Evolutionary conservation across 768 basidiomycete genomes (phyloP), one percentile per base, ranked within the genome.

Genomic region (Antrodiella citrinella): DNA sequence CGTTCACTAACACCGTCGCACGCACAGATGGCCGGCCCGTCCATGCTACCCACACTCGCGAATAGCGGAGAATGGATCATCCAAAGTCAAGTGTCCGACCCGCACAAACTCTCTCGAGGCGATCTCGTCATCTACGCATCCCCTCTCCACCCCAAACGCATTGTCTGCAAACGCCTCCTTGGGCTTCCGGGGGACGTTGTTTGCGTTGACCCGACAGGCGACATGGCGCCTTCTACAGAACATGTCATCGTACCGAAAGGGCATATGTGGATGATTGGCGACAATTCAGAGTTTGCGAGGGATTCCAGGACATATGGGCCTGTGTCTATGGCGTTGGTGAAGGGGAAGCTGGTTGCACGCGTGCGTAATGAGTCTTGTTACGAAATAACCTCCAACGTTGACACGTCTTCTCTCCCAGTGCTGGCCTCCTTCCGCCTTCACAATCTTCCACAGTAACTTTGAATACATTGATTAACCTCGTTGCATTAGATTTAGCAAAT

Each of bases 281-380:
- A 99, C 69, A 99, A 98, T 61, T 71, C 85, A 40, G 72, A 78
- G 21, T 74, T 72, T 56, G 93, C 92, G 26, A 80, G 82, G 12
- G 95, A 99, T 69, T 97, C 95, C 10, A 76, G 95, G 50, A 67
- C 72, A n/a, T 96, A 96, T 69, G 96, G 95, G 0, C 95, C 95
- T 20, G 84, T 98, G 3, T 82, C 95, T 0, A 77, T 89, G 56
- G 83, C 78, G 3, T 69, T 95, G 7, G 69, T 95, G n/a, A 72
- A 78, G 54, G 85, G 83, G 3, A 82, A 72, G 57, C 63, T 93
- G 21, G 60, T 74, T 48, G 82, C 81, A 2, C 79, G 77, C 72
- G 88, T 90, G 57, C 52, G 75, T 63, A 15, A 21, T 7, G 51
- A 18, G 7, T 46, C 22, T 49, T 46, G 12, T 24, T 15, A 35